Evolutionary conservation across 2,329 filamentous ascomycete species (phyloP).

Genomic region (Talaromyces marneffei): DNA sequence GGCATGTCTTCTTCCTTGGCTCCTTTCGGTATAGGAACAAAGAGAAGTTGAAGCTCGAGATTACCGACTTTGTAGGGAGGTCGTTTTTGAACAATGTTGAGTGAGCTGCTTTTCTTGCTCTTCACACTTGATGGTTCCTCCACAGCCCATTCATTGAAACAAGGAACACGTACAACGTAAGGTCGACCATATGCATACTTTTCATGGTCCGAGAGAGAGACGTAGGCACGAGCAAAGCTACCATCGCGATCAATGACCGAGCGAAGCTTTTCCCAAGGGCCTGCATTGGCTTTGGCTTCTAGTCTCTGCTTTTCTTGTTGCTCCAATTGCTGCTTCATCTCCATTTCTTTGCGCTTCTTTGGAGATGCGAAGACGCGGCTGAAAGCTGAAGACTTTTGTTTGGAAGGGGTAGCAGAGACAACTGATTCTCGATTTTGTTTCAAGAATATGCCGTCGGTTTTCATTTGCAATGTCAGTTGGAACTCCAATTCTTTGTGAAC

Average conservation of each 20-base stretch:
- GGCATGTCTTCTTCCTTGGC: slow-evolving; percentile 92
- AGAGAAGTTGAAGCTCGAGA: slow-evolving; percentile 86
- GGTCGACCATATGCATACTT: slow-evolving; percentile 80
- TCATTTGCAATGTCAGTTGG: slow-evolving; percentile 92
- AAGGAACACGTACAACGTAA: slow-evolving; percentile 79
- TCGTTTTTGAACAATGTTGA: slow-evolving; percentile 55
- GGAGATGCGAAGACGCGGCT: slow-evolving; percentile 89
- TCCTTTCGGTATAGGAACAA: slow-evolving; percentile 86
- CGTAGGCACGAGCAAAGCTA: slow-evolving; percentile 88
- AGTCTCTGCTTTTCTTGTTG: slow-evolving; percentile 68
- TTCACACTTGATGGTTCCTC: slow-evolving; percentile 89
- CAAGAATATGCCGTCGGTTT: slow-evolving; percentile 74
- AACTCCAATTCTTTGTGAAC: slow-evolving; percentile 98
- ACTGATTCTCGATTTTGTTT: slow-evolving; percentile 34
- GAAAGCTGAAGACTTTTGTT: slow-evolving; percentile 80
- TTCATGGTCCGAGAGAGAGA: slow-evolving; percentile 91
- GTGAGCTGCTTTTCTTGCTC: slow-evolving; percentile 72
- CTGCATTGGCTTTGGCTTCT: slow-evolving; percentile 47
- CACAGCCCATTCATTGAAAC: slow-evolving; percentile 97
- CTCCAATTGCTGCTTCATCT: slow-evolving; percentile 75
- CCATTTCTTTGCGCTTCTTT: slow-evolving; percentile 93
- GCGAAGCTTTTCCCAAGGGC: slow-evolving; percentile 75
- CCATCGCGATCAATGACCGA: slow-evolving; percentile 84
- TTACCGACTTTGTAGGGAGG: slow-evolving; percentile 97
- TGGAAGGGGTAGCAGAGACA: slow-evolving; percentile 51